Evolutionary conservation across 2,329 filamentous ascomycete species (phyloP), one percentile per base, ranked within the genome.

Genomic region (Plectosphaerella plurivora): DNA sequence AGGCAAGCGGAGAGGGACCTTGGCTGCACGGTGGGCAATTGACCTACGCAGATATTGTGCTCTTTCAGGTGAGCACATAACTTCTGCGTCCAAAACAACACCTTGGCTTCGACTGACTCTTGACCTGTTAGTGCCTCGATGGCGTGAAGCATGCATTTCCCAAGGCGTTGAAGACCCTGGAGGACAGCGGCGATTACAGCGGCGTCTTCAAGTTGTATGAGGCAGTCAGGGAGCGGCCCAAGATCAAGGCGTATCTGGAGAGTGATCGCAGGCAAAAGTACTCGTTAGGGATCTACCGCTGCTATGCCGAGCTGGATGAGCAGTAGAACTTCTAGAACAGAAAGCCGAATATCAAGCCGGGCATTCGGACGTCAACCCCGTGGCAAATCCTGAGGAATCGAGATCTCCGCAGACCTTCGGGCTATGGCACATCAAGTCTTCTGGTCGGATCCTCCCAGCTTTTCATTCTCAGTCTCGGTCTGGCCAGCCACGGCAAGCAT

Each of bases 271-370:
- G 88, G 41, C 64, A 78, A 62, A 67, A 75, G 49, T 93, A 89
- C 63, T 71, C 73, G 0, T 68, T 77, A 55, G 88, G 88, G 1
- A 78, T 93, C 44, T 93, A 83, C 64, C 76, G 89, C 36, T 73
- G 88, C 61, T 92, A 93, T 62, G 77, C 83, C 3, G 88, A 92
- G 71, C 67, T 93, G 49, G 88, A 92, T 44, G 68, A 77, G 42
- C 61, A 60, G 16, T 59, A 56, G 33, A 2, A 22, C 16, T 10
- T 9, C n/a, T n/a, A n/a, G n/a, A n/a, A n/a, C n/a, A n/a, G n/a
- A n/a, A n/a, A n/a, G n/a, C n/a, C n/a, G n/a, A n/a, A n/a, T n/a
- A n/a, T n/a, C n/a, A n/a, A n/a, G n/a, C n/a, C n/a, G n/a, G n/a
- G n/a, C n/a, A n/a, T n/a, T n/a, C n/a, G n/a, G n/a, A n/a, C n/a